Percentiles rank a stretch among this genome's conserved stretches.
These are phyloP conservation scores for Candida suzukii DNA, from an alignment of 805 yeast species.

Conservation along the genomic window DNA sequence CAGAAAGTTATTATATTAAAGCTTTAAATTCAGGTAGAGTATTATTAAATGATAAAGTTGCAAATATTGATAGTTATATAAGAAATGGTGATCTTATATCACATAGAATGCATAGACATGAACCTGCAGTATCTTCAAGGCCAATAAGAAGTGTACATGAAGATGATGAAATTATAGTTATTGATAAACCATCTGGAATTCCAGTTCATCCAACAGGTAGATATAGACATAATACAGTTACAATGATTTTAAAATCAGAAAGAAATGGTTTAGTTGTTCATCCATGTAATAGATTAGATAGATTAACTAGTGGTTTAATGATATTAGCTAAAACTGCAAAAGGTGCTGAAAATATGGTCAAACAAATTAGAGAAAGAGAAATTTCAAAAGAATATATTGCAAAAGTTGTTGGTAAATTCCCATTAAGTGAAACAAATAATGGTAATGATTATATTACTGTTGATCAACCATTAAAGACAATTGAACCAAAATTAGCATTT, in stretches of 20 bases:
- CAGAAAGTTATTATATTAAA: constrained; percentile 54
- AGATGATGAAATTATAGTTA: constrained; percentile 68
- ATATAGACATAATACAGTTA: constrained; percentile 66
- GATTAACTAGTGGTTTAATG: constrained; percentile 91
- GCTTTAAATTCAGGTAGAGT: constrained; percentile 62
- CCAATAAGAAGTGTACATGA: constrained; percentile 63
- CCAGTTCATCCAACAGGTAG: constrained; percentile 97
- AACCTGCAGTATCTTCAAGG: constrained; percentile 68
- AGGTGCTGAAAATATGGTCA: constrained; percentile 71
- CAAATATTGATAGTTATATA: constrained; percentile 57
- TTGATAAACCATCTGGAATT: constrained; percentile 90
- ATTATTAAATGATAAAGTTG: constrained; percentile 57
- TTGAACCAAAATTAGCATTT: constrained; percentile 67
- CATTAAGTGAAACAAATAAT: constrained; percentile 30
- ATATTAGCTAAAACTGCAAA: constrained; percentile 76
- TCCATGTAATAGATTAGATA: constrained; percentile 81
- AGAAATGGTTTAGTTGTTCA: constrained; percentile 54
- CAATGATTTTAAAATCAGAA: constrained; percentile 71
- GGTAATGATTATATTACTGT: constrained; percentile 32
- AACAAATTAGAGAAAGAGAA: constrained; percentile 63
- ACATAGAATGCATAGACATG: constrained; percentile 82
- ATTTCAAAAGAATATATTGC: constrained; percentile 84
- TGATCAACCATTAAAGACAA: constrained; percentile 60
- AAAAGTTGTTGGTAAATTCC: constrained; percentile 81
- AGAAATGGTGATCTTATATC: constrained; percentile 77